Conservation (phyloP, 306 rosid genomes). For the Sophora flavescens region DNA sequence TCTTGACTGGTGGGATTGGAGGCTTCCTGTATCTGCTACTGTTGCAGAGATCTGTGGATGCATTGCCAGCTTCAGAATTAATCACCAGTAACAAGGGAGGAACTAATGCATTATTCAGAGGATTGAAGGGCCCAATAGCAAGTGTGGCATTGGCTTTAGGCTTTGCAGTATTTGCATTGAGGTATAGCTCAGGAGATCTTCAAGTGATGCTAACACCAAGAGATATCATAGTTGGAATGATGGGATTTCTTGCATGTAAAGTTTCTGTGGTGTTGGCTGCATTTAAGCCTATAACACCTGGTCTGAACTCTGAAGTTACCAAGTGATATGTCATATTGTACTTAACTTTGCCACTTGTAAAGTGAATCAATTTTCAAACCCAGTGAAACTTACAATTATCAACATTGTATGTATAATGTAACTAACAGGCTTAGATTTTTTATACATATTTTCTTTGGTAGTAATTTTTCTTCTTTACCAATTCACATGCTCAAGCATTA, state of each 20-base stretch:
- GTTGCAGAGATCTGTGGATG: conserved; percentile 89
- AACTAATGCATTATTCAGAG: conserved; percentile 50
- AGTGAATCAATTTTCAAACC: background rate
- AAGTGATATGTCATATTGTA: conserved; percentile 47
- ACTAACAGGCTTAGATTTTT: background rate
- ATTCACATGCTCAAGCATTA: background rate
- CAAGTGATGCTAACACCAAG: conserved; percentile 59
- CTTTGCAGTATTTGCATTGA: conserved; percentile 53
- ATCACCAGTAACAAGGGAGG: conserved; percentile 38
- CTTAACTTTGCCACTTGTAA: background rate
- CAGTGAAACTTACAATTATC: background rate
- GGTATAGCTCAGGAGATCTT: conserved; percentile 63
- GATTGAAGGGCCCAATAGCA: conserved; percentile 64
- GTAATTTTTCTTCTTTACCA: background rate
- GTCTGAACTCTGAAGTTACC: conserved; percentile 55
- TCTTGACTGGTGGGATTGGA: conserved; percentile 79
- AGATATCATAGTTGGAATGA: conserved; percentile 76
- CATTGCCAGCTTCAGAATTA: conserved; percentile 67
- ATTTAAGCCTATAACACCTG: conserved; percentile 66
- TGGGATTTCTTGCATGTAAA: conserved; percentile 86
- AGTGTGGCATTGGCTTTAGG: conserved; percentile 67
- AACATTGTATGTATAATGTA: background rate
- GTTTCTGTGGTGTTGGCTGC: conserved; percentile 86
- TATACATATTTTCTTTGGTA: background rate
- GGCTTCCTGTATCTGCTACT: conserved; percentile 88